Percentiles rank a stretch among this genome's conserved stretches.
These are phyloP conservation scores for Tolypocladium cylindrosporum DNA, from an alignment of 2,329 filamentous ascomycete species.

Conservation along the genomic window DNA sequence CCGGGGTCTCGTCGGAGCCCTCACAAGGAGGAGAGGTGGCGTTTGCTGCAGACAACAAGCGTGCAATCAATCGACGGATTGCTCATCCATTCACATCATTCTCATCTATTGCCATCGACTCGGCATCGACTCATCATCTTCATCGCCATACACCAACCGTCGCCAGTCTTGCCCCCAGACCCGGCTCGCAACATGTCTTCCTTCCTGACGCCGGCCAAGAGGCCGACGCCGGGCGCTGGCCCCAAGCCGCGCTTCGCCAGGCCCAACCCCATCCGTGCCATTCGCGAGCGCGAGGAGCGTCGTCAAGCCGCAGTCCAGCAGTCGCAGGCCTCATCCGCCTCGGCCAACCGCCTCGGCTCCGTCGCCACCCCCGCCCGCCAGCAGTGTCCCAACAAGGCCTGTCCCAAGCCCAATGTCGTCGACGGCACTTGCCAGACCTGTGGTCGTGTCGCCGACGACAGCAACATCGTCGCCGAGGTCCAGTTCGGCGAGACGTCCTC, in stretches of 20 bases:
- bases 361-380: constrained; percentile 24
- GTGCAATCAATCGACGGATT: not conserved
- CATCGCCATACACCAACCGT: not conserved
- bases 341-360: constrained; percentile 16
- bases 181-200: constrained; percentile 30
- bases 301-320: constrained; percentile 22
- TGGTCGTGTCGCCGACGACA: constrained; percentile 73
- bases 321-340: constrained; percentile 17
- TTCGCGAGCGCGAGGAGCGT: constrained; percentile 40
- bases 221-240: constrained; percentile 14
- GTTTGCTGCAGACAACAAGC: not conserved
- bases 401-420: constrained; percentile 50
- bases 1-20: not conserved
- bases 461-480: constrained; percentile 85
- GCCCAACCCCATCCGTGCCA: constrained; percentile 38
- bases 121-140: not conserved
- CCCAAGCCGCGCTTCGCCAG: constrained; percentile 31
- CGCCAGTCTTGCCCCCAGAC: no score
- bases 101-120: not conserved
- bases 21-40: not conserved
- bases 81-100: not conserved
- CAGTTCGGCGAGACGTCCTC: constrained; percentile 80
- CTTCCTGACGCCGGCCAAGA: constrained; percentile 31
- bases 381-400: constrained; percentile 49
- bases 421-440: constrained; percentile 72